phyloP scores from a whole-genome alignment of 208 protist species.

The Crithidia fasciculata region DNA sequence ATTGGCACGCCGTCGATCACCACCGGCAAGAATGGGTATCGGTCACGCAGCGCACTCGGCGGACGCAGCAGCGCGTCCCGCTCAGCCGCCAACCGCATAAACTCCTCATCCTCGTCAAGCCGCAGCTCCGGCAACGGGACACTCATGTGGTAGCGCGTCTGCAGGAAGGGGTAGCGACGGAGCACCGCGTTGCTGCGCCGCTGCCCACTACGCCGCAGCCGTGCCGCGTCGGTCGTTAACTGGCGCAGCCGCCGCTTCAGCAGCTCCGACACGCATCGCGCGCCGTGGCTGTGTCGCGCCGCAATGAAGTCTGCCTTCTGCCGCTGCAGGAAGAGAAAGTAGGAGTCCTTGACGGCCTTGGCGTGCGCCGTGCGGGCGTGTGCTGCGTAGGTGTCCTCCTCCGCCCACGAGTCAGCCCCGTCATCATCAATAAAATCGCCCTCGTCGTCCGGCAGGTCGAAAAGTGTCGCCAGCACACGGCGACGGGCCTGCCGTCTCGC shows the following conservation, averaged over 20 bases:
- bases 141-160: too few species aligned
- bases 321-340: conserved; percentile 58
- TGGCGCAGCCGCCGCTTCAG: conserved; percentile 39
- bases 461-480: conserved; percentile 27
- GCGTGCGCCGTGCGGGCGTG: conserved; percentile 25
- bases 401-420: conserved; percentile 12
- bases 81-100: background rate
- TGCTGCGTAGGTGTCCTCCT: conserved; percentile 25
- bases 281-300: background rate
- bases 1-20: background rate
- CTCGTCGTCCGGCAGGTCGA: conserved; percentile 35
- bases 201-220: too few species aligned
- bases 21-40: too few species aligned
- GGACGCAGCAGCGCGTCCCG: conserved; percentile 45
- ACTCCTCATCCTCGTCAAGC: too few species aligned
- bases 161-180: conserved; percentile 51
- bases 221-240: conserved; percentile 17
- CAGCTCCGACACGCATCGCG: conserved; percentile 11
- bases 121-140: conserved; percentile 24
- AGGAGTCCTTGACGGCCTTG: conserved; percentile 38
- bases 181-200: too few species aligned
- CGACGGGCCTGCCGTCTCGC: conserved; percentile 44
- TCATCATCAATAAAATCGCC: conserved; percentile 18
- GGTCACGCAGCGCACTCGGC: background rate
- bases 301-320: conserved; percentile 21